Conservation (phyloP, 2,329 filamentous ascomycete species). For the Aspergillus candidus region DNA sequence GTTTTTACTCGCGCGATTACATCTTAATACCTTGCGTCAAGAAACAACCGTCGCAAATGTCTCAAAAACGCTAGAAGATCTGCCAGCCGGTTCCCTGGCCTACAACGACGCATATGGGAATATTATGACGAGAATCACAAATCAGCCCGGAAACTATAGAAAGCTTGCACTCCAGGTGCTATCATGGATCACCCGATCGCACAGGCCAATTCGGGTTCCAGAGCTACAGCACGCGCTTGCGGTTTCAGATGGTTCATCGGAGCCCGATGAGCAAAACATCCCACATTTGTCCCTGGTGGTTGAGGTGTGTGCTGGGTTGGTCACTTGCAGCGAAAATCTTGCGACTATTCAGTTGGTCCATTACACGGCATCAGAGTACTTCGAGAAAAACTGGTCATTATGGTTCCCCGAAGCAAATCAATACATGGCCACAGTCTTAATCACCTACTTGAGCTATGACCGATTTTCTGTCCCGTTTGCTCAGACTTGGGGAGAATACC, state of each 20-base stretch:
- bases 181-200: not conserved
- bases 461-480: not conserved
- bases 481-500: not conserved
- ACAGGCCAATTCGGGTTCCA: not conserved
- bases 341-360: not conserved
- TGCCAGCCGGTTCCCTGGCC: not conserved
- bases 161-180: not conserved
- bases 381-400: not conserved
- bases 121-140: not conserved
- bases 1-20: constrained; percentile 1
- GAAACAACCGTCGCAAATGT: not conserved
- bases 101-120: not conserved
- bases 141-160: not conserved
- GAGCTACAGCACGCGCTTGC: constrained; percentile 1
- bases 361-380: constrained; percentile 3
- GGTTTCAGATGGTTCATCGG: not conserved
- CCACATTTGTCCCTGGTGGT: not conserved
- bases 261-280: not conserved
- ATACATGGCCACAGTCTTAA: not conserved
- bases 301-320: not conserved
- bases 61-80: not conserved
- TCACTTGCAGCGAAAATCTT: not conserved
- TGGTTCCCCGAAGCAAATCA: constrained; percentile 1
- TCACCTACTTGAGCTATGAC: constrained; percentile 1
- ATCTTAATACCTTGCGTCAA: not conserved